Evolutionary conservation across 2,329 filamentous ascomycete genomes (phyloP).

Genomic region (Ophiocordyceps robertsii): DNA sequence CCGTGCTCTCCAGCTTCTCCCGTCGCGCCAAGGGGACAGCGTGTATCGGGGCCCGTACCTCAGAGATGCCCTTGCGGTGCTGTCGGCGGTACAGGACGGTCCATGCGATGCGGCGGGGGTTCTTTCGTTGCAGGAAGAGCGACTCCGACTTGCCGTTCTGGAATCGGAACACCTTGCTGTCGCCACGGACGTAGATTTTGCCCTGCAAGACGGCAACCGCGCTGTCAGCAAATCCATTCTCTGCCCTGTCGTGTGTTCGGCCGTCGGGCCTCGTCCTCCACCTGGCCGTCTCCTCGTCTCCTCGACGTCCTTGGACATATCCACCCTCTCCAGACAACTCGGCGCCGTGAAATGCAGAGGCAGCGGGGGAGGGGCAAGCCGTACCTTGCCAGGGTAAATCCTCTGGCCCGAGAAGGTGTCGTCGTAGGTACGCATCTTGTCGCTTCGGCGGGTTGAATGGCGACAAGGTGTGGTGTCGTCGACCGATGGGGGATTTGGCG

Average conservation of each 20-base stretch:
- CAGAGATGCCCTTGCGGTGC: constrained; percentile 99
- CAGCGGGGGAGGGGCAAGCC: constrained; percentile 9
- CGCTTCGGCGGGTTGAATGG: constrained; percentile 23
- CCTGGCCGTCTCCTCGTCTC: not conserved
- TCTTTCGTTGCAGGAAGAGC: constrained; percentile 99
- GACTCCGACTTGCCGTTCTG: constrained; percentile 99
- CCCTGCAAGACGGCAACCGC: constrained; percentile 45
- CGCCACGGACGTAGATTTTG: constrained; percentile 98
- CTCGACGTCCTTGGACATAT: not conserved
- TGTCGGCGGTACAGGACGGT: constrained; percentile 95
- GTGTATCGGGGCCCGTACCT: constrained; percentile 52
- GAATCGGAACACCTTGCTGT: constrained; percentile 99
- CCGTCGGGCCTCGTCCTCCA: not conserved
- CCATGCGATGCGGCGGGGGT: constrained; percentile 98
- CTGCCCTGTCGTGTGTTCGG: too few species aligned
- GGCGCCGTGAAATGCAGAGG: not conserved
- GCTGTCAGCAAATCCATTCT: constrained; percentile 11
- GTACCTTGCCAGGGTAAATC: constrained; percentile 57
- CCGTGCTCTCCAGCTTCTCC: not conserved
- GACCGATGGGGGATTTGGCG: constrained; percentile 21
- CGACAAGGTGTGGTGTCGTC: constrained; percentile 29
- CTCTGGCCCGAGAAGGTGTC: constrained; percentile 52
- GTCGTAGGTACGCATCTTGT: constrained; percentile 55
- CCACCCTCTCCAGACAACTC: not conserved
- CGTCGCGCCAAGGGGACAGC: not conserved